These are phyloP conservation scores for Phytophthora brassicae DNA, from an alignment of 352 stramenopile species.

Conservation along the genomic window DNA sequence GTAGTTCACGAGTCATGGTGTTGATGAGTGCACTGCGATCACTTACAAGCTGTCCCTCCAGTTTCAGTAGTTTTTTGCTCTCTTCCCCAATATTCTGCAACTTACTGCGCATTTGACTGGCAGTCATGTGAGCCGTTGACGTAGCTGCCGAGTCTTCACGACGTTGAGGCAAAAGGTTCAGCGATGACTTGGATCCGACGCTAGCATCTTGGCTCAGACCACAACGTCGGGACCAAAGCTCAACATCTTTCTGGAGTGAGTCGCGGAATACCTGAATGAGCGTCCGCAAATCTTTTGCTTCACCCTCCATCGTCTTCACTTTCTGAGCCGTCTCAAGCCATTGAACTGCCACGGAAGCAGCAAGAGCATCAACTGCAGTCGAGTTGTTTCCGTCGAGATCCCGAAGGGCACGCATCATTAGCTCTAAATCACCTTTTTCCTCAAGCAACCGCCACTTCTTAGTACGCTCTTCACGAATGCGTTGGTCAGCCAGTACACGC, in stretches of 20 bases:
- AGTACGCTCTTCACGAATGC: constrained; percentile 78
- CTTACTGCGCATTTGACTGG: constrained; percentile 77
- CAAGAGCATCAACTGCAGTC: constrained; percentile 28
- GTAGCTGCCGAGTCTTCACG: constrained; percentile 64
- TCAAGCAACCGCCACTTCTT: constrained; percentile 86
- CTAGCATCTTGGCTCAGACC: constrained; percentile 23
- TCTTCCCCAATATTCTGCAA: constrained; percentile 81
- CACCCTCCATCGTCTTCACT: constrained; percentile 61
- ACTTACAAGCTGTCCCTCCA: constrained; percentile 65
- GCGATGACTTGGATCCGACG: constrained; percentile 24
- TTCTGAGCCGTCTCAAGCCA: constrained; percentile 65
- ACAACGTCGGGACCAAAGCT: constrained; percentile 62
- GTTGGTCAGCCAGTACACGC: constrained; percentile 75
- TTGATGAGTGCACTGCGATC: constrained; percentile 72
- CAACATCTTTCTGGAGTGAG: constrained; percentile 75
- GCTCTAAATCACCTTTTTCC: constrained; percentile 81
- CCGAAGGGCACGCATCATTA: constrained; percentile 73
- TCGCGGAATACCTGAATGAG: constrained; percentile 86
- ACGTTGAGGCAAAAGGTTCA: constrained; percentile 27
- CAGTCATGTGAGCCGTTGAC: constrained; percentile 73
- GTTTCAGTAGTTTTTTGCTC: constrained; percentile 59
- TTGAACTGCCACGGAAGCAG: constrained; percentile 21
- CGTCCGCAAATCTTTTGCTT: constrained; percentile 79
- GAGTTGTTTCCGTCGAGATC: constrained; percentile 53
- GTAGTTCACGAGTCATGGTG: constrained; percentile 61